Evolutionary conservation across 257 asterid species (phyloP).

Genomic region (Nicotiana sylvestris): DNA sequence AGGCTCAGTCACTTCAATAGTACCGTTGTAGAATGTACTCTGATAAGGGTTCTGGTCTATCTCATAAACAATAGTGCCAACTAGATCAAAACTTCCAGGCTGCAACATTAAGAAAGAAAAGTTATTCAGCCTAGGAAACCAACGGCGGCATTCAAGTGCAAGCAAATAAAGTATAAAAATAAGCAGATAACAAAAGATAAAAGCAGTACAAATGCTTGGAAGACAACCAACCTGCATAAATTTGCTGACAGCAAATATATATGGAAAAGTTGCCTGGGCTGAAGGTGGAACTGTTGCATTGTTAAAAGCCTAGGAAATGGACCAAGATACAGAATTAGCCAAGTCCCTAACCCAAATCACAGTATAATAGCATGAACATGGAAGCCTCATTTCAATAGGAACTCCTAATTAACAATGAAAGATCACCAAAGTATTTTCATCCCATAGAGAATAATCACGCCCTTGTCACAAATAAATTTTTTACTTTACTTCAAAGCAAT

Average conservation of each 20-base stretch:
- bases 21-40: slow-evolving; percentile 83
- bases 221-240: slow-evolving; percentile 73
- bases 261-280: slow-evolving; percentile 88
- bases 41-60: slow-evolving; percentile 77
- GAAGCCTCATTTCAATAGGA: neutral
- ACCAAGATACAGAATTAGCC: neutral
- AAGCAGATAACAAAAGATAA: neutral
- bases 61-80: slow-evolving; percentile 83
- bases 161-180: neutral
- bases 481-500: neutral
- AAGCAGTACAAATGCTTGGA: slow-evolving; percentile 8
- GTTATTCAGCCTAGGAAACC: neutral
- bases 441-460: neutral
- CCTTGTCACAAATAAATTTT: neutral
- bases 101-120: slow-evolving; percentile 22
- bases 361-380: neutral
- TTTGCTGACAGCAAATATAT: slow-evolving; percentile 83
- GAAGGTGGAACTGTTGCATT: slow-evolving; percentile 91
- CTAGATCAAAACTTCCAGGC: slow-evolving; percentile 93
- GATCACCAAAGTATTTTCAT: neutral
- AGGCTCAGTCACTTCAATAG: slow-evolving; percentile 83
- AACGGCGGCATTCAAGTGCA: neutral
- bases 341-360: neutral
- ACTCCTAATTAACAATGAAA: neutral
- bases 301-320: slow-evolving; percentile 52